phyloP scores from a whole-genome alignment of 1,284 basidiomycete genomes.

The Athelia psychrophila region DNA sequence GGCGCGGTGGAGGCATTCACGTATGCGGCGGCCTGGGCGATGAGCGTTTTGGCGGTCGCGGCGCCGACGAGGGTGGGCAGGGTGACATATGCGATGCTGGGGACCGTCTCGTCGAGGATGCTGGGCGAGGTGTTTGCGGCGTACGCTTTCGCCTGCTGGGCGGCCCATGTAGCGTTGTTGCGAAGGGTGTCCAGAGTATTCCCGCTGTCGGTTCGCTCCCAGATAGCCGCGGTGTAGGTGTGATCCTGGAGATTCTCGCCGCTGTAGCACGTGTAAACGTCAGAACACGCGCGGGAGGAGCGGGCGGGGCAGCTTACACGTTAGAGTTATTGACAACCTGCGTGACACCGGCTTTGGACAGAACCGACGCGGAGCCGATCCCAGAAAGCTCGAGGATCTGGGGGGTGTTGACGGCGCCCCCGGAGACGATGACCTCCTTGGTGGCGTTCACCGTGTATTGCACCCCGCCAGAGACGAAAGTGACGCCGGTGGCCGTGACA shows the following conservation, averaged over 20 bases:
- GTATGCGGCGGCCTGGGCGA: not conserved
- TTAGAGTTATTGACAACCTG: too few relatives aligned
- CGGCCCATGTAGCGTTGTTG: not conserved
- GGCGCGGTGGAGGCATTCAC: not conserved
- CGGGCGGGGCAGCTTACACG: too few relatives aligned
- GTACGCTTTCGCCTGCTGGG: not conserved
- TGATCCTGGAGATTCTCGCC: constrained; percentile 1
- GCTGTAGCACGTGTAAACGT: not conserved
- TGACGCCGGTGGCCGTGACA: constrained; percentile 15
- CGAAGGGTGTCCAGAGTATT: not conserved
- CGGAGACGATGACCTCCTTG: constrained; percentile 36
- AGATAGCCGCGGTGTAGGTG: not conserved
- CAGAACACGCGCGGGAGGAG: too few relatives aligned
- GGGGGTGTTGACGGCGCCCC: constrained; percentile 34
- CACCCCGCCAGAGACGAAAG: constrained; percentile 12
- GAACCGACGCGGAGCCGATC: constrained; percentile 24
- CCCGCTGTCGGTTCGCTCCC: not conserved
- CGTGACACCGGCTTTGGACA: constrained; percentile 8
- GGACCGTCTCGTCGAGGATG: not conserved
- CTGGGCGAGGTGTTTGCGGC: not conserved
- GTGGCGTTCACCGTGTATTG: constrained; percentile 21
- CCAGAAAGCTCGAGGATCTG: constrained; percentile 29
- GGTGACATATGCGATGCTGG: not conserved
- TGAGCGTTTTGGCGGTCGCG: not conserved
- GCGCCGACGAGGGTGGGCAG: not conserved